Base-by-base conservation (phyloP, 768 basidiomycete species). In the Leccinum truebloodii region DNA sequence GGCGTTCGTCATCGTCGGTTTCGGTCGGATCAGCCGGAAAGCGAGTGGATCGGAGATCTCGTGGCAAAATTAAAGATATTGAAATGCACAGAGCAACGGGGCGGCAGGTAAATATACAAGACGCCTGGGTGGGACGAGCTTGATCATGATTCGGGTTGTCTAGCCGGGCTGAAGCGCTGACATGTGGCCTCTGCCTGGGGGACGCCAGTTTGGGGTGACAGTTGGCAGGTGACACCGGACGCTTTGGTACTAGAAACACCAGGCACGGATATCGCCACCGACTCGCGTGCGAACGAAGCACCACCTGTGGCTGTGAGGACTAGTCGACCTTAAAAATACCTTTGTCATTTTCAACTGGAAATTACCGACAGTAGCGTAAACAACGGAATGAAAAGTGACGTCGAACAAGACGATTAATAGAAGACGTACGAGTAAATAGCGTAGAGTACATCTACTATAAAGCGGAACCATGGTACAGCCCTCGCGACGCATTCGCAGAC, bases 381-480 rank as follows among this genome's bases (percentile, higher is more conserved):
- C 55, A 52, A 41, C 52, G 32, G 44, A 55, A 63, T 57, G 51
- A 59, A 60, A 60, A 59, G 62, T 63, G 69, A 65, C 63, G 63
- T 60, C 48, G 61, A 64, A 51, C 57, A 18, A 61, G 54, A 55
- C 55, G 34, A 73, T 73, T 71, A 73, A 69, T 67, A 61, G 63
- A 69, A 66, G 62, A 52, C 61, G 72, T 74, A 76, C 59, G 62
- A 57, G 67, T 74, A 74, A 69, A 68, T 73, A 74, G 62, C 64
- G 65, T 66, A 54, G 67, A 62, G 63, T 74, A 68, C 67, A 76
- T 74, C 69, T 73, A 74, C 58, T 64, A 59, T 74, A 76, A 65
- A 65, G 65, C 55, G 64, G 63, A 65, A 63, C 58, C 68, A 65
- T 44, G n/a, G 41, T 67, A 69, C 66, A 65, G 44, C 61, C 60